Conservation (phyloP, 176 grass and related monocot species). For the Calamus simplicifolius region DNA sequence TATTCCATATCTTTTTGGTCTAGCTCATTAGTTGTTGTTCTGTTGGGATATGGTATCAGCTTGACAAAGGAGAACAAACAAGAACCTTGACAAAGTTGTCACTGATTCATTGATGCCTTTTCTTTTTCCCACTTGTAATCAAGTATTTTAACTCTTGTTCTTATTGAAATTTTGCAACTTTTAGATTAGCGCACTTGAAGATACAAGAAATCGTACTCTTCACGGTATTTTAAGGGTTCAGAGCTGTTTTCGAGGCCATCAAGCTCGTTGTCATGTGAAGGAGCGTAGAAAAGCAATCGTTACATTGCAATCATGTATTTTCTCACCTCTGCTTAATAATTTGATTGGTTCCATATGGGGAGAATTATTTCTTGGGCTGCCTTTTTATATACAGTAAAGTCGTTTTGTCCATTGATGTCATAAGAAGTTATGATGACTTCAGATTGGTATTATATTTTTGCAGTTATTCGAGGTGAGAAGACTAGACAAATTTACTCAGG, state of each 20-base stretch:
- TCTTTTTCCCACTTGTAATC: too few species aligned
- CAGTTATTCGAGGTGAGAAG: slow-evolving; percentile 84
- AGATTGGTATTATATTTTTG: slow-evolving; percentile 10
- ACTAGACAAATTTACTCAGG: slow-evolving; percentile 47
- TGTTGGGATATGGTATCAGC: too few species aligned
- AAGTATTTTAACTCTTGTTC: too few species aligned
- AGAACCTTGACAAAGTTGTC: too few species aligned
- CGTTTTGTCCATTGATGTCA: too few species aligned
- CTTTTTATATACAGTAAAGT: too few species aligned
- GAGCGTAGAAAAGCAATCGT: slow-evolving; percentile 65
- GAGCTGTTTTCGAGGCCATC: slow-evolving; percentile 93
- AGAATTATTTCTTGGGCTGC: slow-evolving; percentile 1
- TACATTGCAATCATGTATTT: slow-evolving; percentile 81
- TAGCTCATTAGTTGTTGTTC: too few species aligned
- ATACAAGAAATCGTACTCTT: slow-evolving; percentile 81
- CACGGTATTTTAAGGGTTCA: slow-evolving; percentile 99
- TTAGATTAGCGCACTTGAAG: slow-evolving; percentile 91
- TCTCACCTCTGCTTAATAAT: background rate
- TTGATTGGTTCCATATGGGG: background rate
- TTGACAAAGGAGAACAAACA: too few species aligned
- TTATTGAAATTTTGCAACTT: slow-evolving; percentile 12
- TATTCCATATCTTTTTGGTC: too few species aligned
- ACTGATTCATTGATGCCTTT: too few species aligned
- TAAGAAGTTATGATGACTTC: background rate
- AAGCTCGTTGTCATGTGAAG: slow-evolving; percentile 54